These are phyloP conservation scores for Cylindrotheca fusiformis DNA, from an alignment of 108 stramenopile genomes.

Conservation along the genomic window DNA sequence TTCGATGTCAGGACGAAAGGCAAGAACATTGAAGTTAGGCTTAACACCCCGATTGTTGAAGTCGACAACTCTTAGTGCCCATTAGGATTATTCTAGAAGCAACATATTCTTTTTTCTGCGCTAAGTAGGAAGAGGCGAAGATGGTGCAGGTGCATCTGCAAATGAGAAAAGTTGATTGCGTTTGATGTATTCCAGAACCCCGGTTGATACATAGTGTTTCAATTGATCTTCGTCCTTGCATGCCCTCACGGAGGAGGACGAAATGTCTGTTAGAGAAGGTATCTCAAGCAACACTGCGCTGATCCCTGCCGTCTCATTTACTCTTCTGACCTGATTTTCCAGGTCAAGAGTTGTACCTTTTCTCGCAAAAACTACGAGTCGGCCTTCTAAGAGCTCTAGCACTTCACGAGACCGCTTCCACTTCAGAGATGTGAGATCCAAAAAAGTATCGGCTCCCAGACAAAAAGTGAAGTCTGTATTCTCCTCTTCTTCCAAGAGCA, in stretches of 20 bases:
- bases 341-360: conserved; percentile 3
- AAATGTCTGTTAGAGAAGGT: conserved; percentile 47
- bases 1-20: conserved; percentile 77
- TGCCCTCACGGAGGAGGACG: conserved; percentile 52
- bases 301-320: conserved; percentile 5
- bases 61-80: too few species aligned
- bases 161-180: conserved; percentile 61
- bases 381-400: conserved; percentile 50
- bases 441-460: conserved; percentile 81
- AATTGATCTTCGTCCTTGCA: conserved; percentile 32
- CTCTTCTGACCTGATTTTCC: neutral
- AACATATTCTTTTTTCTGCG: too few species aligned
- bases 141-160: conserved; percentile 14
- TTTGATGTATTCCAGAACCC: conserved; percentile 64
- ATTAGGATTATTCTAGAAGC: too few species aligned
- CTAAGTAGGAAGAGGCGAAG: too few species aligned
- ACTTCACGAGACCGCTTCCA: conserved; percentile 77
- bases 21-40: conserved; percentile 78
- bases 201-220: conserved; percentile 23
- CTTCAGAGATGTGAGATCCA: conserved; percentile 69
- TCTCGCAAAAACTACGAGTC: conserved; percentile 72
- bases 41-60: conserved; percentile 36
- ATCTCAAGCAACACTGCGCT: conserved; percentile 37
- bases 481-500: conserved; percentile 51
- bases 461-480: conserved; percentile 51